Conservation (phyloP, 805 yeast species). For the Saccharomyces jurei region DNA sequence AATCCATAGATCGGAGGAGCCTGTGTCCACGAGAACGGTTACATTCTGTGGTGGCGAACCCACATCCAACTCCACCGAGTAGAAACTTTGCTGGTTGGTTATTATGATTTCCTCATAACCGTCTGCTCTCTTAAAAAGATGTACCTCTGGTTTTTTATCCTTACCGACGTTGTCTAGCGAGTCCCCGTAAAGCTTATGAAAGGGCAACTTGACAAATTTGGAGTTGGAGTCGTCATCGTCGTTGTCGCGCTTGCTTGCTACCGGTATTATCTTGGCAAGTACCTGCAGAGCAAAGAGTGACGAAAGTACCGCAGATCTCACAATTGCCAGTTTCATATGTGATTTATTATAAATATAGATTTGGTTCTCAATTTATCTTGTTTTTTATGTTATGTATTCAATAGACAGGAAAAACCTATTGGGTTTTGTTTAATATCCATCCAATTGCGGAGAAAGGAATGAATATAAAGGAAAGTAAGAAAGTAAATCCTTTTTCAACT, state of each 20-base stretch:
- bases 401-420: background rate
- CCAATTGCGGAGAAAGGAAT: background rate
- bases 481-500: background rate
- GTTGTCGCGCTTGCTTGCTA: background rate
- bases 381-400: background rate
- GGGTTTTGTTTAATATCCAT: background rate
- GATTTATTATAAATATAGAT: background rate
- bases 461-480: background rate
- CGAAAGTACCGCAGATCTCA: background rate
- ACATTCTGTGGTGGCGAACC: slow-evolving; percentile 56
- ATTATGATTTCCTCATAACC: slow-evolving; percentile 31
- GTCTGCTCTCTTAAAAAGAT: slow-evolving; percentile 21
- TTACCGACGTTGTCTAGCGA: slow-evolving; percentile 4
- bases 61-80: slow-evolving; percentile 37
- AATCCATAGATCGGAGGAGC: slow-evolving; percentile 62
- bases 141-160: slow-evolving; percentile 3
- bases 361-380: background rate
- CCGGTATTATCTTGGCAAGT: background rate
- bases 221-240: background rate
- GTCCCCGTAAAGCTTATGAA: slow-evolving; percentile 22
- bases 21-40: slow-evolving; percentile 60
- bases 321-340: background rate
- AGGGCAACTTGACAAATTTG: slow-evolving; percentile 11
- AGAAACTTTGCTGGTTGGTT: slow-evolving; percentile 36
- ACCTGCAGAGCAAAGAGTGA: background rate